Base-by-base conservation (phyloP, 2,329 filamentous ascomycete genomes). In the Pleurostoma richardsiae region DNA sequence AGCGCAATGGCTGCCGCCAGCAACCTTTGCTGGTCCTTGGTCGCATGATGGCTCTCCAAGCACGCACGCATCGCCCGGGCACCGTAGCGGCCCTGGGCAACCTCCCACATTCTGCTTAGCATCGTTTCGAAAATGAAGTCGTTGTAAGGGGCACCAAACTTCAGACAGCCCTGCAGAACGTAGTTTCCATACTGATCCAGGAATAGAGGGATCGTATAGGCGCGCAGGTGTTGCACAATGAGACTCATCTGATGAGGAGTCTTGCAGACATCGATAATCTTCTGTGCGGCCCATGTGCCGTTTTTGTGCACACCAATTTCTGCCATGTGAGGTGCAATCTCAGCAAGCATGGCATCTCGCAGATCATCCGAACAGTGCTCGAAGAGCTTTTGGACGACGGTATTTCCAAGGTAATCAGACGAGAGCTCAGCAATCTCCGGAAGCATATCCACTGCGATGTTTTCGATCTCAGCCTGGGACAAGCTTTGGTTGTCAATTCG, bases 271-370 rank as follows among this genome's bases (percentile, higher is more conserved):
- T 97, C 92, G 56, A 99, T 97, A 60, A 99, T 97, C 77, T 97
- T 99, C 70, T 99, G 94, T 1, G 94, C 94, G 46, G 94, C 94
- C 94, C 94, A 99, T 1, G 94, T 99, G 52, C 94, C 94, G 60
- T 99, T 99, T 80, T 99, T 99, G 78, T 99, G 94, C 6, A 96
- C 85, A 58, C 94, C 94, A 68, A 97, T 96, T 68, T 97, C 91
- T 29, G 92, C 90, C 63, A 97, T 80, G 62, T 96, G 91, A 48
- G 92, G 91, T 3, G 88, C 83, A 58, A 99, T 95, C 61, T 91
- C 83, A 10, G 74, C 69, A 48, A 99, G 74, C 94, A 99, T 97
- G 47, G 87, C 85, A 65, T 96, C 90, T 58, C 95, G 91, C 39
- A 92, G 82, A 39, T 83, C 75, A 63, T 97, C 92, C 0, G 90